Evolutionary conservation across 306 rosid species (phyloP).

Genomic region (Fragaria iinumae): DNA sequence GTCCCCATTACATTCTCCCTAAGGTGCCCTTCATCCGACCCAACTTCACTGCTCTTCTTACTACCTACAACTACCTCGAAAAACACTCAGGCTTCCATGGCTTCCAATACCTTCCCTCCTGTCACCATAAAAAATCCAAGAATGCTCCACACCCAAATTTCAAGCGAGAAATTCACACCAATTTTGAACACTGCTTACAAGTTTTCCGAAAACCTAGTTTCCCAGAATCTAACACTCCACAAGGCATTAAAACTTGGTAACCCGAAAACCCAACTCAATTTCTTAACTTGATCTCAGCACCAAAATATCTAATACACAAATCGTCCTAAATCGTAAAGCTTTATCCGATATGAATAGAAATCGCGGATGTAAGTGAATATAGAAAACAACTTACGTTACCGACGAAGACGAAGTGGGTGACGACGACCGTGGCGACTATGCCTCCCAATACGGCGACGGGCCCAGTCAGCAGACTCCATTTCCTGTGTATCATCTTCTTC

Average conservation of each 20-base stretch:
- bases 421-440: slow-evolving; percentile 50
- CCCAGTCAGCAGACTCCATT: slow-evolving; percentile 88
- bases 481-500: slow-evolving; percentile 72
- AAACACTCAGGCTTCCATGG: slow-evolving; percentile 66
- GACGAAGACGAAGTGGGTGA: slow-evolving; percentile 44
- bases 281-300: slow-evolving; percentile 78
- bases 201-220: slow-evolving; percentile 29
- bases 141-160: too few relatives aligned
- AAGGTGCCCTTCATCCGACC: slow-evolving; percentile 41
- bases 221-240: slow-evolving; percentile 72
- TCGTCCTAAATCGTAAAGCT: not conserved
- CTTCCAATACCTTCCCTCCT: slow-evolving; percentile 52
- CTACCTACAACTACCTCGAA: slow-evolving; percentile 58
- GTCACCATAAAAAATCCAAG: slow-evolving; percentile 55
- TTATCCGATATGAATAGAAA: not conserved
- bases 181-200: too few relatives aligned
- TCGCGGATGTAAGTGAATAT: not conserved
- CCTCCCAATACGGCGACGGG: slow-evolving; percentile 59
- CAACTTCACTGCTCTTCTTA: slow-evolving; percentile 20
- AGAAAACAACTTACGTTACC: slow-evolving; percentile 25
- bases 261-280: slow-evolving; percentile 52
- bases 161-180: too few relatives aligned
- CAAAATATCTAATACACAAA: slow-evolving; percentile 51
- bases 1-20: slow-evolving; percentile 80
- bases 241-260: slow-evolving; percentile 57